Base-by-base conservation (phyloP, 345 rosid genomes). In the Melaleuca quinquenervia region DNA sequence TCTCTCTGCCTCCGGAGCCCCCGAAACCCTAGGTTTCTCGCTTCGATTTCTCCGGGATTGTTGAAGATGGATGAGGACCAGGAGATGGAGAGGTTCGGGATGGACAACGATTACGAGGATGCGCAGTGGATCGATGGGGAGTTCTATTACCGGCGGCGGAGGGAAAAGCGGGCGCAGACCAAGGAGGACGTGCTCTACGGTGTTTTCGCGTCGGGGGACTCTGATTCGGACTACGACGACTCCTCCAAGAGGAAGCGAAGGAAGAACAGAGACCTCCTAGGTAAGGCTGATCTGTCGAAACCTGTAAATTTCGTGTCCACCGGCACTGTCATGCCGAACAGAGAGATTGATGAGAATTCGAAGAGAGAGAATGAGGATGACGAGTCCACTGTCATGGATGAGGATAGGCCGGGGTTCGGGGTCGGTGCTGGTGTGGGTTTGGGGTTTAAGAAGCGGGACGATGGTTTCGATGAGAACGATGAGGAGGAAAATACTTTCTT, bases 31-130 rank as follows among this genome's bases (percentile, higher is more conserved):
- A 32, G 78, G 78, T 18, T 10, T 21, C 14, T 70, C 10, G 78
- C 26, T 2, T 70, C 78, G 48, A n/a, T 22, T 70, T 32, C 78
- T 36, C 78, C 48, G 78, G 78, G 78, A 36, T 70, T 70, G 48
- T 18, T 1, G 60, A 89, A 89, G 78, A 95, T 94, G 99, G 98
- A 96, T 49, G 98, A 95, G 52, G 88, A 94, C 74, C 97, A 95
- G 86, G 98, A 95, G 87, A 95, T 92, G 98, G 99, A 96, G 88
- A 92, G 94, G 82, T 96, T 95, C 84, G 93, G 91, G 36, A 90
- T 92, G 96, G 96, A 96, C 32, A 97, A 97, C 84, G 98, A 97
- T 50, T 95, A 88, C 70, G 99, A 97, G 49, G 99, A 88, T 27
- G 98, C 95, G 49, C 92, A 91, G 60, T 96, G 96, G 97, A 93